Base-by-base conservation (phyloP, 78 protist species). In the Protostelium mycophagum region DNA sequence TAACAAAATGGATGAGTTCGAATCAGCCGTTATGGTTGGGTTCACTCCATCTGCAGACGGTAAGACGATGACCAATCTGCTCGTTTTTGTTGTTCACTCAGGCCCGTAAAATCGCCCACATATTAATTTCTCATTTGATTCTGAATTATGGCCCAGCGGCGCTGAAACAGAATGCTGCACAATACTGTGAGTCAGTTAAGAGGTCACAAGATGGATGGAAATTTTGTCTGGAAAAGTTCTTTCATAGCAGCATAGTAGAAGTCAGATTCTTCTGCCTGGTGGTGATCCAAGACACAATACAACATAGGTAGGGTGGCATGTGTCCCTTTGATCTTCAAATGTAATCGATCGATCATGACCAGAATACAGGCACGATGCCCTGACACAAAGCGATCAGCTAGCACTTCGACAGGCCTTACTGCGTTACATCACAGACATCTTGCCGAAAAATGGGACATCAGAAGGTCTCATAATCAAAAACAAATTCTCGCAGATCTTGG, bases 1-100 rank as follows among this genome's bases (percentile, higher is more conserved):
- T n/a, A n/a, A n/a, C n/a, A n/a, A 35, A 34, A 92, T 92, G 94
- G 94, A 92, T 88, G 91, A 92, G 34, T 92, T 92, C 87, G 94
- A 92, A 85, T 37, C 90, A 63, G 94, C 94, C 83, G 84, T 92
- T 38, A 84, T 89, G 83, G 89, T 83, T 51, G 86, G 91, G 85
- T 92, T 86, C 84, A 90, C 88, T 34, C 94, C 94, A 1, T 29
- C 28, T 38, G 87, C 73, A 51, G 73, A 51, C 16, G 73, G 73
- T 51, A 16, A 51, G 73, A 5, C 5, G 5, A 25, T 16, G 73
- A 51, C 5, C 16, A 16, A 51, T 51, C 16, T 5, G 73, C 5
- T 25, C 16, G 73, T 5, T 51, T 5, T 5, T 5, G 73, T 51
- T 51, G 73, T 5, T 51, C 5, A 51, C n/a, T n/a, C n/a, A n/a